phyloP scores from a whole-genome alignment of 2,329 filamentous ascomycete genomes.

The Phyllosticta citriasiana region DNA sequence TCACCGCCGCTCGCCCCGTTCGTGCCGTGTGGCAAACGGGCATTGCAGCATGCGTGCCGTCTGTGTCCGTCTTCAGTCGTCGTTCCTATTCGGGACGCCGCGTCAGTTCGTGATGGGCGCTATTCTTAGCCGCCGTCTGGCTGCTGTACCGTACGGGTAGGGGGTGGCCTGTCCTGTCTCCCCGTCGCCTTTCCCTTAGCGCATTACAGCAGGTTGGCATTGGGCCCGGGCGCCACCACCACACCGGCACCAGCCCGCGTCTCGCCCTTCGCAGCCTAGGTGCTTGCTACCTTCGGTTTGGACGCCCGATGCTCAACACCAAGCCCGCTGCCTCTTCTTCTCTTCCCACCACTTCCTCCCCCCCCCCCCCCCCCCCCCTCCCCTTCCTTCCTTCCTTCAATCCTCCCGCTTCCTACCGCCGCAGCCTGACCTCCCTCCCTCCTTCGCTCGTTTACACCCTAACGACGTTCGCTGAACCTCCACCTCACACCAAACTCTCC shows the following conservation, averaged over 20 bases:
- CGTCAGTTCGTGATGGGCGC: not conserved
- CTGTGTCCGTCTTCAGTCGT: too few species aligned
- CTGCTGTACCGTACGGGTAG: not conserved
- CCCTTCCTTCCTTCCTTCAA: too few species aligned
- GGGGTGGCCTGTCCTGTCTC: not conserved
- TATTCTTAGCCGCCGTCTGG: not conserved
- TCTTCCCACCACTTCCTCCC: not conserved
- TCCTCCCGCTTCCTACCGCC: not conserved
- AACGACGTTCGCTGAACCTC: conserved; percentile 16
- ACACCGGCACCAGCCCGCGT: not conserved
- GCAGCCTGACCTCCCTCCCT: not conserved
- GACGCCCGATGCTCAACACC: not conserved
- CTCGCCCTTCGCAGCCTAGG: not conserved
- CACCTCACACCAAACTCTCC: not conserved
- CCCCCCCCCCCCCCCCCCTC: not conserved
- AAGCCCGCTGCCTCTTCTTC: not conserved
- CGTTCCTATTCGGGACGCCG: not conserved
- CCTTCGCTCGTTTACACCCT: conserved; percentile 13
- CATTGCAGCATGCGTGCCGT: too few species aligned
- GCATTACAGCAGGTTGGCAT: not conserved
- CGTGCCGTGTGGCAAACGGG: too few species aligned
- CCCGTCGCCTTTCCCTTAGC: not conserved
- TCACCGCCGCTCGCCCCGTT: too few species aligned
- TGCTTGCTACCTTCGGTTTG: not conserved
- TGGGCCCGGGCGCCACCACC: not conserved